Conservation (phyloP, 129 eudicot genomes). For the Helianthus tuberosus region DNA sequence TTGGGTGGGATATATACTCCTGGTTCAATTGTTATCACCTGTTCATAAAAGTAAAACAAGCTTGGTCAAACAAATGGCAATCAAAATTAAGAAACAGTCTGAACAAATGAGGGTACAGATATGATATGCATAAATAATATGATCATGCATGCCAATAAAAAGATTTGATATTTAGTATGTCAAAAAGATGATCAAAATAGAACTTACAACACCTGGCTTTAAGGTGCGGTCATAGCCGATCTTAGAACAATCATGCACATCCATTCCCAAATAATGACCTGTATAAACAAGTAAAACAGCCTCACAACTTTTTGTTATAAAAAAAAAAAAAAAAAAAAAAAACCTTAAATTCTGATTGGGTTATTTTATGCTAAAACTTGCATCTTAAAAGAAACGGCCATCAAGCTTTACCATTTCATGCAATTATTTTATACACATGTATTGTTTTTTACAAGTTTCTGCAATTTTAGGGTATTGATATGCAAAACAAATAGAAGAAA, state of each 20-base stretch:
- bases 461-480: background rate
- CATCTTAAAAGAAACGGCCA: background rate
- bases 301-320: background rate
- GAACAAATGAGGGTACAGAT: background rate
- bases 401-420: background rate
- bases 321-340: too few species aligned
- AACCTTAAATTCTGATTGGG: background rate
- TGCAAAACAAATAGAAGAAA: background rate
- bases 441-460: background rate
- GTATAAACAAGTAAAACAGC: conserved; percentile 12
- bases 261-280: conserved; percentile 98
- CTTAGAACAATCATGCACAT: conserved; percentile 87
- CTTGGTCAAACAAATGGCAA: conserved; percentile 8
- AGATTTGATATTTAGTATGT: background rate
- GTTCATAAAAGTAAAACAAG: conserved; percentile 22
- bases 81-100: background rate
- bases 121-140: background rate
- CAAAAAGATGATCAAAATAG: conserved; percentile 15
- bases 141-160: background rate
- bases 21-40: conserved; percentile 98
- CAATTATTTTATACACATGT: background rate
- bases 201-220: conserved; percentile 96
- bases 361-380: background rate
- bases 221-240: conserved; percentile 71
- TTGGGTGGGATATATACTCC: conserved; percentile 77